These are phyloP conservation scores for Taphrina sp. DNA, from an alignment of 1,139 yeast genomes.

Conservation along the genomic window DNA sequence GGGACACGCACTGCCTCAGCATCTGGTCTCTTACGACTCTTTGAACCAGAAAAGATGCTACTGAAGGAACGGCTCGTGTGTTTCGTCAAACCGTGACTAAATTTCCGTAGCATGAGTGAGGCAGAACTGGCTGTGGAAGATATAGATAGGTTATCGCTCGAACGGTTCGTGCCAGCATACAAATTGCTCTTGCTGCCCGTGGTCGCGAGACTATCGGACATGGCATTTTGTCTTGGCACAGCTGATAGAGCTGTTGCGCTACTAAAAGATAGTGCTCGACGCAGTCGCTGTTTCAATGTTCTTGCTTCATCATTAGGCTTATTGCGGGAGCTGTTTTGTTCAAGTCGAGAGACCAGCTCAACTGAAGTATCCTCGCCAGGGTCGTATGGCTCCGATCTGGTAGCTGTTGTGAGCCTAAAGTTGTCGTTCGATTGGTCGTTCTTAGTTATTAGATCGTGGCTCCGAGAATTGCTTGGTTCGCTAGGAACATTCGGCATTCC, in stretches of 20 bases:
- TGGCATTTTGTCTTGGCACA: not conserved
- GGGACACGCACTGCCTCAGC: not conserved
- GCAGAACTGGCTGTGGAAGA: conserved; percentile 34
- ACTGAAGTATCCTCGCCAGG: too few relatives aligned
- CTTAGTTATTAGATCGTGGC: too few relatives aligned
- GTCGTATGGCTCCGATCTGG: too few relatives aligned
- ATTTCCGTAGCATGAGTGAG: conserved; percentile 29
- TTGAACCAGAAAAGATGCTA: conserved; percentile 24
- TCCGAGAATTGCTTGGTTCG: too few relatives aligned
- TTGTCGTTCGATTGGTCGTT: too few relatives aligned
- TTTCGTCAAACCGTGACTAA: conserved; percentile 24
- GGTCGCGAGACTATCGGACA: too few relatives aligned
- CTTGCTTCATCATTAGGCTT: conserved; percentile 2
- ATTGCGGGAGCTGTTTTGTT: too few relatives aligned
- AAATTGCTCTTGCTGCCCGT: not conserved
- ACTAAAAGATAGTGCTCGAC: conserved; percentile 29
- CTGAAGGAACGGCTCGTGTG: conserved; percentile 24
- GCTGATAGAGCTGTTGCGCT: conserved; percentile 5
- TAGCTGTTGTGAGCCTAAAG: too few relatives aligned
- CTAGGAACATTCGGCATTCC: too few relatives aligned
- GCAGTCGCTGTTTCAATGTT: conserved; percentile 15
- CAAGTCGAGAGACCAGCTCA: too few relatives aligned
- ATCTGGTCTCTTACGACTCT: not conserved
- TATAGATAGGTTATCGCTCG: conserved; percentile 32
- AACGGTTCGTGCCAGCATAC: not conserved